Base-by-base conservation (phyloP, 2,329 filamentous ascomycete genomes). In the Dactylonectria estremocensis region DNA sequence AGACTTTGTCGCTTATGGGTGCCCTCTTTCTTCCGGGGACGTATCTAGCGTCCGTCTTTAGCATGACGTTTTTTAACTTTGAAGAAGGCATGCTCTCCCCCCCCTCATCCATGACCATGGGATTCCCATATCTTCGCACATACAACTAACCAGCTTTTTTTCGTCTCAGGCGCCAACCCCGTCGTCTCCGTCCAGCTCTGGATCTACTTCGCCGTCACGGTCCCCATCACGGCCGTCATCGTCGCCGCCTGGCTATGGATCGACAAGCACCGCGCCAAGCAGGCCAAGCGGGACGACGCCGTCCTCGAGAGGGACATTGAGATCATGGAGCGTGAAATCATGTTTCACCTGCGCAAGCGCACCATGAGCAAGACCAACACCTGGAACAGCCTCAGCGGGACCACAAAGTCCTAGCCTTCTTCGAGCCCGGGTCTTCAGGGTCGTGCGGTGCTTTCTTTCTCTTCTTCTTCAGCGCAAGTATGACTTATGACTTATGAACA, bases 61-160 rank as follows among this genome's bases (percentile, higher is more conserved):
- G 86, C 81, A 91, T 91, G 88, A 88, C 88, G 0, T 91, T 91
- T 76, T 91, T 91, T 81, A 86, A 91, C 78, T 91, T 90, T 71
- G 85, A 85, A 69, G 79, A 82, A 45, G 80, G 84, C 84, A 76
- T 68, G 78, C 61, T 53, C 20, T 45, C 35, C 11, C 28, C 24
- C 5, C 13, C 16, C 24, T 28, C 24, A 28, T 28, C 24, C 24
- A 7, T 28, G 7, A 28, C 24, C 7, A 28, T 7, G 24, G 24
- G 24, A 4, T 28, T 28, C 24, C 24, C 24, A 28, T 28, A 28
- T 28, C 4, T 28, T 4, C 24, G 7, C 24, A 28, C 7, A 28
- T 28, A 28, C 7, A 28, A 28, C 24, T 28, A 28, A 28, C 24
- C 24, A 28, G 24, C 24, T 28, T 28, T 28, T 28, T 7, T 28